Evolutionary conservation across 257 asterid genomes (phyloP).

Genomic region (Capsicum rhomboideum): DNA sequence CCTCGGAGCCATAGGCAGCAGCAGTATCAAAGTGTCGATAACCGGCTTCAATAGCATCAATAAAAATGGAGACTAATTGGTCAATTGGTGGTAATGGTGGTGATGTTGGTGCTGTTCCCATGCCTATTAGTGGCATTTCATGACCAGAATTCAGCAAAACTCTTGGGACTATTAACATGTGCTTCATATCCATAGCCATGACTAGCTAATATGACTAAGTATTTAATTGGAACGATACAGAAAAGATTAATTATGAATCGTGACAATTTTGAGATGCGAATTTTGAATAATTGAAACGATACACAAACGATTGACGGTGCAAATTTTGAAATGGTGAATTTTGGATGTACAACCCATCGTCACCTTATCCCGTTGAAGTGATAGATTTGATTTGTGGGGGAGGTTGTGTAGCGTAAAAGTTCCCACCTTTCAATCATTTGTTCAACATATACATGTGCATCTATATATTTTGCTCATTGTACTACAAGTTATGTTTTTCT

Average conservation of each 20-base stretch:
- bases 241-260: too few relatives aligned
- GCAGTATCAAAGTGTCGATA: conserved; percentile 59
- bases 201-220: neutral
- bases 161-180: neutral
- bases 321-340: too few relatives aligned
- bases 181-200: neutral
- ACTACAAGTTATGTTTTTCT: too few relatives aligned
- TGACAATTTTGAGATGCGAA: too few relatives aligned
- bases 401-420: neutral
- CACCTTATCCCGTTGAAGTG: neutral
- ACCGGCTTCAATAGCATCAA: conserved; percentile 30
- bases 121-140: conserved; percentile 1
- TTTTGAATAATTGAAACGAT: too few relatives aligned
- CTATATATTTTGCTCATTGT: too few relatives aligned
- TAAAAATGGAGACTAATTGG: conserved; percentile 13
- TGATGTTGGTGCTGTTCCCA: neutral
- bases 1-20: conserved; percentile 31
- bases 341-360: too few relatives aligned
- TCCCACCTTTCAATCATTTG: neutral
- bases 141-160: neutral
- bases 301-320: too few relatives aligned
- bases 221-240: neutral
- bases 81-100: conserved; percentile 24
- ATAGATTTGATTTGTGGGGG: neutral
- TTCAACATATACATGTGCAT: too few relatives aligned